phyloP scores from a whole-genome alignment of 225 moss, liverwort and hornwort genomes.

The Marchantia polymorpha region DNA sequence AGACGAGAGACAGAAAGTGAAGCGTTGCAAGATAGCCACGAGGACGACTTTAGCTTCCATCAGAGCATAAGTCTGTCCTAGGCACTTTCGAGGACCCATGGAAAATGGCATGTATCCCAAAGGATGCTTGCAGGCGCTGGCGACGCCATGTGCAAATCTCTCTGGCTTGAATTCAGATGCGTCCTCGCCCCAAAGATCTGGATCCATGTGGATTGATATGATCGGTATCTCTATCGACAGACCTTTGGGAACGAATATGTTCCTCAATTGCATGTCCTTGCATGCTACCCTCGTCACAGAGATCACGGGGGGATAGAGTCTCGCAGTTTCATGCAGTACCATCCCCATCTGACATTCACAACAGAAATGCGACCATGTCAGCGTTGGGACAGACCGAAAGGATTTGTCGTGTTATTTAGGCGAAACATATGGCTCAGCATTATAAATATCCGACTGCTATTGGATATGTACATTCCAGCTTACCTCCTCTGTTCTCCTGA shows the following conservation, averaged over 20 bases:
- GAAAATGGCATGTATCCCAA: slow-evolving; percentile 60
- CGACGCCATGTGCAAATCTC: slow-evolving; percentile 53
- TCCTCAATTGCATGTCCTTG: slow-evolving; percentile 45
- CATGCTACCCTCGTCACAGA: slow-evolving; percentile 42
- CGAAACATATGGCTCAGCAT: background rate
- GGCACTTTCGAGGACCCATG: slow-evolving; percentile 53
- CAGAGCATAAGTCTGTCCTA: slow-evolving; percentile 61
- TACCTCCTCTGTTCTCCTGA: background rate
- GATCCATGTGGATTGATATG: slow-evolving; percentile 43
- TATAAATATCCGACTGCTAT: background rate
- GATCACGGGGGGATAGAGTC: slow-evolving; percentile 44
- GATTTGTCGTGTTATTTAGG: background rate
- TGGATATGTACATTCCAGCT: background rate
- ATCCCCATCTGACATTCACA: slow-evolving; percentile 49
- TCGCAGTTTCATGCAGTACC: slow-evolving; percentile 54
- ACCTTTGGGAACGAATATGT: slow-evolving; percentile 55
- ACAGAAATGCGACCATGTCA: background rate
- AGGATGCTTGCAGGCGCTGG: slow-evolving; percentile 49
- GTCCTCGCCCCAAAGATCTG: slow-evolving; percentile 61
- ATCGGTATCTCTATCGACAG: slow-evolving; percentile 41
- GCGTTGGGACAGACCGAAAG: background rate
- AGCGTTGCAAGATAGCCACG: slow-evolving; percentile 45
- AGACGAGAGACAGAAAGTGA: slow-evolving; percentile 45
- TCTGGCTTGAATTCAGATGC: slow-evolving; percentile 55
- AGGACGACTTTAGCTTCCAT: slow-evolving; percentile 57